Percentiles rank a stretch among this genome's conserved stretches.
Conservation (phyloP, 2,329 filamentous ascomycete species). For the Cucurbitaria berberidis region DNA sequence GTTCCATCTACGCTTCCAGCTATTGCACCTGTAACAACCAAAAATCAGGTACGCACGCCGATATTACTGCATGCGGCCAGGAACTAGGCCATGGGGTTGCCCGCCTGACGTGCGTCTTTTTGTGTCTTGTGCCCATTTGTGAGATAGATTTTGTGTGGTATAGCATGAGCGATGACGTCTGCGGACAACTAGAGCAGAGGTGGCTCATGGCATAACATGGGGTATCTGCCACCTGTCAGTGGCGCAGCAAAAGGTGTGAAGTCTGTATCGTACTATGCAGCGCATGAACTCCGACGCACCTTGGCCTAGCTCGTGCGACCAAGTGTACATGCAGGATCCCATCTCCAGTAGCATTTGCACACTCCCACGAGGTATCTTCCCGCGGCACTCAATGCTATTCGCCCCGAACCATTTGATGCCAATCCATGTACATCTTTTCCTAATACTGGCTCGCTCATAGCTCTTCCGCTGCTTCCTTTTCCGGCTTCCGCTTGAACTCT, state of each 20-base stretch:
- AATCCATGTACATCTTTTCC: too few species aligned
- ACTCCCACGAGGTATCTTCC: background rate
- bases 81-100: background rate
- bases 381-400: background rate
- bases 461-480: slow-evolving; percentile 28
- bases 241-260: background rate
- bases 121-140: background rate
- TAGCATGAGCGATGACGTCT: background rate
- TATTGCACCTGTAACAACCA: background rate
- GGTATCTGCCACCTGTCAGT: slow-evolving; percentile 13
- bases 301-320: background rate
- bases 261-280: background rate
- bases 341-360: background rate
- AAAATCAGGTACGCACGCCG: background rate
- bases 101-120: background rate
- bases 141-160: background rate
- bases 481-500: slow-evolving; percentile 63
- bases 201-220: background rate
- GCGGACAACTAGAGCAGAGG: background rate
- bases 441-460: background rate
- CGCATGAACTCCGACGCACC: slow-evolving; percentile 1
- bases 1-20: background rate
- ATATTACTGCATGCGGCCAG: background rate
- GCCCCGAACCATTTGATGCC: background rate
- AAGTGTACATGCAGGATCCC: background rate